Percentiles rank a stretch among this genome's conserved stretches.
phyloP scores from a whole-genome alignment of 306 rosid species.

The Quercus variabilis region DNA sequence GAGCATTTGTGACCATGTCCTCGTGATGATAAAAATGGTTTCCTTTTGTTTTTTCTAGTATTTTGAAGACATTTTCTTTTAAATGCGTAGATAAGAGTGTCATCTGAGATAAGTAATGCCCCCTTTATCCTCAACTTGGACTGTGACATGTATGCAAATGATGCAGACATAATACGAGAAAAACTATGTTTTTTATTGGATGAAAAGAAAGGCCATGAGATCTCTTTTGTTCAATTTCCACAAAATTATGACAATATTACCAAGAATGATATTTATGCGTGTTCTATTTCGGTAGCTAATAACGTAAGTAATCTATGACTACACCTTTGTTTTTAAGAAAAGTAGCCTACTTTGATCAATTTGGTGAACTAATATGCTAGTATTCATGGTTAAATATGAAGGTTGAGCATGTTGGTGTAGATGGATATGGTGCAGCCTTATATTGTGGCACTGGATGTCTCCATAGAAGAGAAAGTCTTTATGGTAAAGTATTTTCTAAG shows the following conservation, averaged over 20 bases:
- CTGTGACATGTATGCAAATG: constrained; percentile 65
- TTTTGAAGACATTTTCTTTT: not conserved
- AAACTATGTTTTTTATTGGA: constrained; percentile 63
- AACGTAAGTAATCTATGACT: constrained; percentile 21
- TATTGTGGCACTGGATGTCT: constrained; percentile 71
- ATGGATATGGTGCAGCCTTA: constrained; percentile 50
- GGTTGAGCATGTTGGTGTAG: constrained; percentile 47
- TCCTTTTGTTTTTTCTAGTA: not conserved
- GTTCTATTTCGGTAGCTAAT: not conserved
- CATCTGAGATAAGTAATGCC: constrained; percentile 60
- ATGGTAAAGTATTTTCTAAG: constrained; percentile 35
- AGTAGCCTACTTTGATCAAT: not conserved
- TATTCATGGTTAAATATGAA: constrained; percentile 12
- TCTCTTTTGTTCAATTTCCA: constrained; percentile 59
- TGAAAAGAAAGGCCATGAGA: constrained; percentile 42
- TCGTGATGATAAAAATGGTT: too few species aligned
- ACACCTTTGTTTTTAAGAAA: not conserved
- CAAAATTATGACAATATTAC: constrained; percentile 43
- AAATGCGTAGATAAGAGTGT: constrained; percentile 53
- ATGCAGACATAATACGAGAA: constrained; percentile 42
- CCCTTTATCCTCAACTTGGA: constrained; percentile 65
- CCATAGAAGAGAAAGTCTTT: constrained; percentile 60
- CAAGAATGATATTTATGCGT: constrained; percentile 45
- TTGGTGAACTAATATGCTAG: not conserved
- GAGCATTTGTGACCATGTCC: not conserved